These are phyloP conservation scores for Yarrowia alimentaria DNA, from an alignment of 805 yeast genomes.

Conservation along the genomic window DNA sequence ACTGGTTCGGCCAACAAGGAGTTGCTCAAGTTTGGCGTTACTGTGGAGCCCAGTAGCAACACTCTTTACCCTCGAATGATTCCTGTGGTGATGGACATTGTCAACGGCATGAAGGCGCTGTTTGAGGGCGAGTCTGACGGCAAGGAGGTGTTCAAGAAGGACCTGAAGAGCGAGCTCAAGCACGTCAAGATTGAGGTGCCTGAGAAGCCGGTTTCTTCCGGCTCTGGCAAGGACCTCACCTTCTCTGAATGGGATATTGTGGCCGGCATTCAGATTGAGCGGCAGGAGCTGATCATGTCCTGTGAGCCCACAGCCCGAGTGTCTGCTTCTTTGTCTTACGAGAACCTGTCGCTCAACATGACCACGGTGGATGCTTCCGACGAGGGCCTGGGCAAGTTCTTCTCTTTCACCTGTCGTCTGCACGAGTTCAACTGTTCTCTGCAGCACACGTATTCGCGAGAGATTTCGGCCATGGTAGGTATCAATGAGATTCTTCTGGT, in stretches of 20 bases:
- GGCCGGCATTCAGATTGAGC: slow-evolving; percentile 61
- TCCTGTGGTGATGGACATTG: slow-evolving; percentile 66
- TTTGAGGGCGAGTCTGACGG: slow-evolving; percentile 3
- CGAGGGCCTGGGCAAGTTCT: slow-evolving; percentile 38
- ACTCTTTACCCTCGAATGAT: slow-evolving; percentile 69
- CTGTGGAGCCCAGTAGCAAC: slow-evolving; percentile 70
- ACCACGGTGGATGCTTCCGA: slow-evolving; percentile 46
- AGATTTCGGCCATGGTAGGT: slow-evolving; percentile 51
- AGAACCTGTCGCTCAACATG: slow-evolving; percentile 60
- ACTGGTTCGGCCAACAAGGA: slow-evolving; percentile 29
- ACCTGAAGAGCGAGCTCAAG: not conserved
- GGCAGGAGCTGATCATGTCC: slow-evolving; percentile 73
- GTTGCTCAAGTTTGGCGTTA: slow-evolving; percentile 48
- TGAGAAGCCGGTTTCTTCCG: too few species aligned
- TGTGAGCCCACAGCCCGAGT: slow-evolving; percentile 95
- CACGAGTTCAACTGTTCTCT: slow-evolving; percentile 65
- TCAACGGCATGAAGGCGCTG: not conserved
- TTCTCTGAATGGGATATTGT: slow-evolving; percentile 55
- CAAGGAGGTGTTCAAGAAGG: slow-evolving; percentile 1
- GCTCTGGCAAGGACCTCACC: slow-evolving; percentile 30
- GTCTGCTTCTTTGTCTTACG: slow-evolving; percentile 75
- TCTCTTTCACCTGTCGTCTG: slow-evolving; percentile 50
- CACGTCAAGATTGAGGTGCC: slow-evolving; percentile 20
- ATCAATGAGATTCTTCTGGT: slow-evolving; percentile 42
- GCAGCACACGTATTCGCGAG: slow-evolving; percentile 89